Evolutionary conservation across 78 protist species (phyloP), one percentile per base, ranked within the genome.

Genomic region (Cyanophora paradoxa): DNA sequence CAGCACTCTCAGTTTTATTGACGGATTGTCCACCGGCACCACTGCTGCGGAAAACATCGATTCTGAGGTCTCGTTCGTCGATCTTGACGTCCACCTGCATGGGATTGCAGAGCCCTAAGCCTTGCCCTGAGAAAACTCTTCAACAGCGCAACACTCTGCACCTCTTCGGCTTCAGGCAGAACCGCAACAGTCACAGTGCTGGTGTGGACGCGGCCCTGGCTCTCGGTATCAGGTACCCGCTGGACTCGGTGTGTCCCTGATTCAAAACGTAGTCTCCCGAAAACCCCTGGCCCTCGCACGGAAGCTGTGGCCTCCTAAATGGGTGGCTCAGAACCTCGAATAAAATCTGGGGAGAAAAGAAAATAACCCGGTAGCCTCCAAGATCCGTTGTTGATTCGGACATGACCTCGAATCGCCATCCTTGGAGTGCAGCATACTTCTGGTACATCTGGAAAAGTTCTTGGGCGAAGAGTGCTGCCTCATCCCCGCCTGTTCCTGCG

Each of bases 1-100:
- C 95, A 0, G 95, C 95, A 2, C 76, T 36, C 44, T 91, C 93
- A 1, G 97, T 91, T 19, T 86, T 89, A 82, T 93, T 93, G 30
- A 93, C 97, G 42, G 79, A 75, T 61, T 93, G 97, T 14, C 97
- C 97, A 44, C 97, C 97, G 4, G 90, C 88, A 22, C 97, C 97
- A 5, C 87, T 20, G 40, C 62, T 16, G 62, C 75, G 75, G 50
- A 2, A 34, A 5, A 28, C 33, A 17, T 69, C 62, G 14, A 69
- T 40, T 24, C 19, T 19, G n/a, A n/a, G n/a, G n/a, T n/a, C n/a
- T n/a, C n/a, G n/a, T n/a, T n/a, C n/a, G n/a, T n/a, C n/a, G n/a
- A n/a, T n/a, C n/a, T n/a, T n/a, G n/a, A n/a, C n/a, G n/a, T n/a
- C n/a, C n/a, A n/a, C n/a, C n/a, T n/a, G n/a, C n/a, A n/a, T n/a